Evolutionary conservation across 305 asterid species (phyloP).

Genomic region (Ilex paraguariensis): DNA sequence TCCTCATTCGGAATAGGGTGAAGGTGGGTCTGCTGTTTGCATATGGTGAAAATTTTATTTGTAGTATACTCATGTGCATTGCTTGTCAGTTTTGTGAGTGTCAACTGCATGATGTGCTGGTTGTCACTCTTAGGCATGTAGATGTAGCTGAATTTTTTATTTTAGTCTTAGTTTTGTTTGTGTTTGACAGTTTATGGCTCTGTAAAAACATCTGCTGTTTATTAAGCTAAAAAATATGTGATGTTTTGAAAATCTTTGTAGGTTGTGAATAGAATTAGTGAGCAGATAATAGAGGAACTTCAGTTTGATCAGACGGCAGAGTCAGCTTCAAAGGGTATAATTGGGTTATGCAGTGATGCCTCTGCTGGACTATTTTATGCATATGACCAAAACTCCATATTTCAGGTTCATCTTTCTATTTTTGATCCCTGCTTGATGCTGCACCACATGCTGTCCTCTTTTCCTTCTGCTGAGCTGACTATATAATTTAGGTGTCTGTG

Average conservation of each 20-base stretch:
- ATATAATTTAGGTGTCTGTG: conserved; percentile 67
- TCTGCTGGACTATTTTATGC: conserved; percentile 98
- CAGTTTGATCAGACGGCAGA: conserved; percentile 79
- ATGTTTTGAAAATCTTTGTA: conserved; percentile 25
- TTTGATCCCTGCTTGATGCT: conserved; percentile 17
- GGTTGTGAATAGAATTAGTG: conserved; percentile 93
- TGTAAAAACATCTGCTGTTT: background rate
- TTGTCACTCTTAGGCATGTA: too few relatives aligned
- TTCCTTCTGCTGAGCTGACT: conserved; percentile 17
- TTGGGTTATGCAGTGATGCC: conserved; percentile 94
- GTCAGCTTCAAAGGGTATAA: conserved; percentile 71
- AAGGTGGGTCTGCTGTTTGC: conserved; percentile 45
- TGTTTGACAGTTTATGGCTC: too few relatives aligned
- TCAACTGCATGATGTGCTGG: too few relatives aligned
- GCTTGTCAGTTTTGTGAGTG: too few relatives aligned
- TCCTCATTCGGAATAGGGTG: conserved; percentile 85
- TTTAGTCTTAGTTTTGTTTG: too few relatives aligned
- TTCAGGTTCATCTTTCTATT: conserved; percentile 55
- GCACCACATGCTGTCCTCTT: conserved; percentile 6
- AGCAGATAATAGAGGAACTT: conserved; percentile 92
- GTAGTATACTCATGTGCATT: too few relatives aligned
- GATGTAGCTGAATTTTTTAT: too few relatives aligned
- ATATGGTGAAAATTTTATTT: too few relatives aligned
- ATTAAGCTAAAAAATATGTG: conserved; percentile 4
- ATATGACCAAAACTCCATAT: conserved; percentile 85